Conservation (phyloP, 2,329 filamentous ascomycete species). For the Sclerotinia borealis region DNA sequence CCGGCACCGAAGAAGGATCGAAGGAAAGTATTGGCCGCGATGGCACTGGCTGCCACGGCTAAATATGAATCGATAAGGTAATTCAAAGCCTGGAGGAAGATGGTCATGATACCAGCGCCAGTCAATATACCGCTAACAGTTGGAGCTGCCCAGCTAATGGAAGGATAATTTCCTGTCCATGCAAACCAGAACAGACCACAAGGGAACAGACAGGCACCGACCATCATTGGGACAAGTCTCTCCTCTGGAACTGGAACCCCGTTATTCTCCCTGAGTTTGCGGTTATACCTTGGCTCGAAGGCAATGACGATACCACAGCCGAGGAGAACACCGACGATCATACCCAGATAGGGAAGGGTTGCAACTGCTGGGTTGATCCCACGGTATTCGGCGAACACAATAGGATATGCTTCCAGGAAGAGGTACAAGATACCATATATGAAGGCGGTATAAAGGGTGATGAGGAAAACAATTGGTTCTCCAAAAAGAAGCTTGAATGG, state of each 20-base stretch:
- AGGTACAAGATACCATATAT: conserved; percentile 47
- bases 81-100: conserved; percentile 42
- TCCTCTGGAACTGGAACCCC: conserved; percentile 33
- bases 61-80: conserved; percentile 21
- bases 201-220: conserved; percentile 35
- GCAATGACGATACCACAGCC: conserved; percentile 61
- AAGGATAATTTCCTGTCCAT: conserved; percentile 34
- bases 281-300: conserved; percentile 57
- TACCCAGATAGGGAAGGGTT: conserved; percentile 28
- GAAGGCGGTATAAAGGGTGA: conserved; percentile 44
- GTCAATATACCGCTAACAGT: conserved; percentile 43
- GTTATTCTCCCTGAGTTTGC: conserved; percentile 32
- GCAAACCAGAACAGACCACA: conserved; percentile 36
- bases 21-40: conserved; percentile 23
- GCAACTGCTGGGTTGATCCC: conserved; percentile 32
- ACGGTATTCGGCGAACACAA: conserved; percentile 37
- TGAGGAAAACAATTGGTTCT: conserved; percentile 57
- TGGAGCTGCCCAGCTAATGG: conserved; percentile 33
- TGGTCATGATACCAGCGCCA: conserved; percentile 52
- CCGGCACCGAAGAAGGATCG: conserved; percentile 19
- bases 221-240: conserved; percentile 37
- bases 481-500: conserved; percentile 50
- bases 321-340: conserved; percentile 57
- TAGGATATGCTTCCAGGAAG: conserved; percentile 45
- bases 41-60: conserved; percentile 20